phyloP scores from a whole-genome alignment of 345 rosid genomes.

The Syzygium jambos region DNA sequence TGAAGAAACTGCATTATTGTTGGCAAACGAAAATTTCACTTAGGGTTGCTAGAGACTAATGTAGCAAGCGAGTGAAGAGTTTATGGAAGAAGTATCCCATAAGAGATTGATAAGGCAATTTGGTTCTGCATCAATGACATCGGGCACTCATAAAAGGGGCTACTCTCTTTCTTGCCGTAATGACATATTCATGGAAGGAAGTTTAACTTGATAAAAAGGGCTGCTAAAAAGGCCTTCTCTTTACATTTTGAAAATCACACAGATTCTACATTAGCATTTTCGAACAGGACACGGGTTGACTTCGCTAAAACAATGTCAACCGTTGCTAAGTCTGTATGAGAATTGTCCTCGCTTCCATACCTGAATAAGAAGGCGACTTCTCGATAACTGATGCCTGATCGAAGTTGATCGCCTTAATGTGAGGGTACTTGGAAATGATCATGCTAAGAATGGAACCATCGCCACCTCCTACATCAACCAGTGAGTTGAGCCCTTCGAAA shows the following conservation, averaged over 20 bases:
- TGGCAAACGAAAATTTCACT: background rate
- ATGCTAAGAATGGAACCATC: slow-evolving; percentile 32
- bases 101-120: background rate
- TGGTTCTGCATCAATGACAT: background rate
- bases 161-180: background rate
- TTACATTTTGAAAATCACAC: background rate
- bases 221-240: background rate
- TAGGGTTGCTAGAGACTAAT: background rate
- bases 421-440: slow-evolving; percentile 34
- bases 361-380: slow-evolving; percentile 22
- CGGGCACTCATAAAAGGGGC: background rate
- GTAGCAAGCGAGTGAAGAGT: background rate
- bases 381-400: slow-evolving; percentile 28
- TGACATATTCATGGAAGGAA: background rate
- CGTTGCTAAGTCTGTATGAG: background rate
- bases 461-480: slow-evolving; percentile 60
- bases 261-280: background rate
- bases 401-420: slow-evolving; percentile 40
- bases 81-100: background rate
- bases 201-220: background rate
- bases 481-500: slow-evolving; percentile 23
- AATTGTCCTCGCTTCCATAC: slow-evolving; percentile 2
- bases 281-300: background rate
- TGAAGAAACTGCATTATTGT: background rate
- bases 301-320: background rate